phyloP scores from a whole-genome alignment of 352 stramenopile genomes.

The Phytophthora tentaculata region DNA sequence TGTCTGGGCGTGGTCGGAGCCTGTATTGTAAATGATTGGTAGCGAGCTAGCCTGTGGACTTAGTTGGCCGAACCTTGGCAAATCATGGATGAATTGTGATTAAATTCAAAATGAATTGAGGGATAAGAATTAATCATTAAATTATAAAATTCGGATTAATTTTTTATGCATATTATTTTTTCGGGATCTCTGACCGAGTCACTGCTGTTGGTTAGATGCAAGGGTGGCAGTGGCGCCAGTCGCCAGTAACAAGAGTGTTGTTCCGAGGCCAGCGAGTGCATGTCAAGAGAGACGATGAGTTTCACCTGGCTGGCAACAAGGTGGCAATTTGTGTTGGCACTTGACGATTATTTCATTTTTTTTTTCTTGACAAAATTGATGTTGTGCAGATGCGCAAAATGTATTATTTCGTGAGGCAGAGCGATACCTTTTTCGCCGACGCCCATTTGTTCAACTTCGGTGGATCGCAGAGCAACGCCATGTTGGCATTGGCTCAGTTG shows the following conservation, averaged over 20 bases:
- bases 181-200: too few relatives aligned
- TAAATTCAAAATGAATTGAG: too few relatives aligned
- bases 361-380: neutral
- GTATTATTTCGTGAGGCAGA: slow-evolving; percentile 77
- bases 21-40: too few relatives aligned
- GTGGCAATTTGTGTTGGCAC: slow-evolving; percentile 25
- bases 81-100: too few relatives aligned
- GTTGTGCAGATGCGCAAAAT: slow-evolving; percentile 76
- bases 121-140: too few relatives aligned
- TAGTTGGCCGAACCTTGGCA: too few relatives aligned
- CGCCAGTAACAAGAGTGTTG: slow-evolving; percentile 65
- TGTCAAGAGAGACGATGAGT: slow-evolving; percentile 86
- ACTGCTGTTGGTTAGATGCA: neutral
- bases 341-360: neutral
- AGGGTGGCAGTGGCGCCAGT: slow-evolving; percentile 34
- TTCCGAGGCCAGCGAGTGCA: slow-evolving; percentile 76
- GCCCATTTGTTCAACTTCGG: slow-evolving; percentile 79
- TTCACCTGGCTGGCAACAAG: slow-evolving; percentile 88
- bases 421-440: slow-evolving; percentile 58
- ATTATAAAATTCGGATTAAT: too few relatives aligned
- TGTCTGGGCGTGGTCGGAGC: too few relatives aligned
- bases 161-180: too few relatives aligned
- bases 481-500: slow-evolving; percentile 84
- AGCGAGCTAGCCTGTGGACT: too few relatives aligned
- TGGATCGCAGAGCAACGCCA: slow-evolving; percentile 86